phyloP scores from a whole-genome alignment of 352 stramenopile genomes.

The Thalassiosira delicatula region DNA sequence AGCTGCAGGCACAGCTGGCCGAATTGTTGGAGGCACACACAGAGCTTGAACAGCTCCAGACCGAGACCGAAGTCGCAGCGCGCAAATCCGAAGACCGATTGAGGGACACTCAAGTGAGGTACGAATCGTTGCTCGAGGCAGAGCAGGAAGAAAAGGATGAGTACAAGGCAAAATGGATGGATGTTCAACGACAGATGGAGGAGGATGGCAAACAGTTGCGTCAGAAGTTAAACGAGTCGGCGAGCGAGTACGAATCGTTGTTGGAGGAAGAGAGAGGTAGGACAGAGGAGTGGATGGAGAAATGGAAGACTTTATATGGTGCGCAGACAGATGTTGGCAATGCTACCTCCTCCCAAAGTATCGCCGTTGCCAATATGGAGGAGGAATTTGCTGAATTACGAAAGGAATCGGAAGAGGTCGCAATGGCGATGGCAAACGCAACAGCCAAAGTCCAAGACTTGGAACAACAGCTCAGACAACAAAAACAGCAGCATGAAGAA shows the following conservation, averaged over 20 bases:
- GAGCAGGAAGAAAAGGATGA: constrained; percentile 15
- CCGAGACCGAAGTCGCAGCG: constrained; percentile 21
- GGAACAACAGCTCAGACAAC: constrained; percentile 23
- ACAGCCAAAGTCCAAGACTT: constrained; percentile 25
- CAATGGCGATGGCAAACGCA: not conserved
- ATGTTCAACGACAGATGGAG: constrained; percentile 30
- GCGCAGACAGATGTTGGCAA: not conserved
- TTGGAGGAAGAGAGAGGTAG: constrained; percentile 29
- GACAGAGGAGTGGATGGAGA: constrained; percentile 16
- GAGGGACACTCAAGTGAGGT: not conserved
- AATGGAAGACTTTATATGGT: constrained; percentile 22
- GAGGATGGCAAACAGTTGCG: constrained; percentile 5
- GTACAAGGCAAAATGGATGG: constrained; percentile 18
- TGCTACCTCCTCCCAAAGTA: not conserved
- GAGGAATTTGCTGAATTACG: constrained; percentile 14
- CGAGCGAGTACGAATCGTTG: constrained; percentile 32
- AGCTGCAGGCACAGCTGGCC: constrained; percentile 38
- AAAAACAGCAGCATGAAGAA: constrained; percentile 7
- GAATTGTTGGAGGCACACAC: constrained; percentile 48
- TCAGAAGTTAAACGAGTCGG: constrained; percentile 6
- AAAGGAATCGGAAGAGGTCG: constrained; percentile 15
- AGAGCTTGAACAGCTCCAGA: constrained; percentile 43
- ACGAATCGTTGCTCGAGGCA: constrained; percentile 2
- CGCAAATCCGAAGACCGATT: constrained; percentile 19
- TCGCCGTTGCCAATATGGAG: not conserved